Evolutionary conservation across 257 asterid genomes (phyloP).

Genomic region (Oldenlandia corymbosa): DNA sequence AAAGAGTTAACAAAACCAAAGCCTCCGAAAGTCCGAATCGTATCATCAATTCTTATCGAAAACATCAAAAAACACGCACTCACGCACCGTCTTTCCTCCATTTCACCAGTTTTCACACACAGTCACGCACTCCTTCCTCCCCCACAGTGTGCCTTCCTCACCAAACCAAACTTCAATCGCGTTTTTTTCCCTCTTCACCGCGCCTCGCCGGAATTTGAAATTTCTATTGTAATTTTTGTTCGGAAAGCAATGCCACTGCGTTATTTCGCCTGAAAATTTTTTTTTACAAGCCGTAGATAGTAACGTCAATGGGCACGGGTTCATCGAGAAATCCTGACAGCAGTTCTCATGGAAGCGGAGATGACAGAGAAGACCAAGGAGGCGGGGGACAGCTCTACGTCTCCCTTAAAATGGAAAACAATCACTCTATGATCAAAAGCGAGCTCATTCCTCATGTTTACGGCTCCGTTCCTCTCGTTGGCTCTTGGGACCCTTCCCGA

Average conservation of each 20-base stretch:
- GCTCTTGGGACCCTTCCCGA: conserved; percentile 87
- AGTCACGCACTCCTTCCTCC: not conserved
- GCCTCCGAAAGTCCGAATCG: not conserved
- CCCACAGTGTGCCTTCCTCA: not conserved
- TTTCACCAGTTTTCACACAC: conserved; percentile 2
- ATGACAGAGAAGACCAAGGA: conserved; percentile 60
- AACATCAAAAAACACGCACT: conserved; percentile 1
- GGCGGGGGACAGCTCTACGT: conserved; percentile 95
- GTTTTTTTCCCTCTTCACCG: not conserved
- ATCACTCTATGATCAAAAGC: conserved; percentile 44
- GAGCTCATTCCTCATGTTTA: conserved; percentile 84
- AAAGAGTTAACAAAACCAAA: not conserved
- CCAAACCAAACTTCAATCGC: not conserved
- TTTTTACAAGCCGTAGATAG: not conserved
- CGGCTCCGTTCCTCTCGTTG: conserved; percentile 91
- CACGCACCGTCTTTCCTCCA: not conserved
- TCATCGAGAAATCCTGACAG: conserved; percentile 61
- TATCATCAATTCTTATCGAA: conserved; percentile 16
- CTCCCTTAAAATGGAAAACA: conserved; percentile 83
- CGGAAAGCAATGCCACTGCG: not conserved
- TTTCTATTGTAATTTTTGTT: not conserved
- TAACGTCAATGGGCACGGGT: conserved; percentile 53
- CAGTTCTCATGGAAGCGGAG: conserved; percentile 52
- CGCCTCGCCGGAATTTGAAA: not conserved
- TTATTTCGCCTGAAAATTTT: too few species aligned